Percentiles rank a stretch among this genome's conserved stretches.
Conservation (phyloP, 139 green algal species). For the Ettlia oleoabundans region DNA sequence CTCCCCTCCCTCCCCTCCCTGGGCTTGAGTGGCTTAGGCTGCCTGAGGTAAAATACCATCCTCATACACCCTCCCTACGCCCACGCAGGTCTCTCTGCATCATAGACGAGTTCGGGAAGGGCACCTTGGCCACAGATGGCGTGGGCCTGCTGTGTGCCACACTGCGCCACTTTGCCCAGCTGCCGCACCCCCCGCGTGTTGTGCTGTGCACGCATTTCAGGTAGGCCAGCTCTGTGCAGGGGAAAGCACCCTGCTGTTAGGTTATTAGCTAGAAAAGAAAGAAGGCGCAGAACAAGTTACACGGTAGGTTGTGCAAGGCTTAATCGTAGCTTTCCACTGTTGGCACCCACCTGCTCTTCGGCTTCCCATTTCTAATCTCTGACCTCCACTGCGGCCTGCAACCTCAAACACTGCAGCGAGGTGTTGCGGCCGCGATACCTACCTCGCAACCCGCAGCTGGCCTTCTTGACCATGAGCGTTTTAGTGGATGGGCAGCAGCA, state of each 20-base stretch:
- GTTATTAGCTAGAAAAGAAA: no score
- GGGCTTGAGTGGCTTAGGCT: no score
- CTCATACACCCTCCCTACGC: no score
- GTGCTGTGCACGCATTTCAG: conserved; percentile 86
- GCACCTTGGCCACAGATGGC: conserved; percentile 85
- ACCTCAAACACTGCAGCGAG: conserved; percentile 9
- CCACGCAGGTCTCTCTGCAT: conserved; percentile 78
- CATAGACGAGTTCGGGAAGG: conserved; percentile 97
- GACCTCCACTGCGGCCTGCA: neutral
- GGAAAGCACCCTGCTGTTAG: neutral
- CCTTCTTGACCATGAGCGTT: conserved; percentile 79
- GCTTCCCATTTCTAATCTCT: neutral
- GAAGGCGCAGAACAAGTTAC: no score
- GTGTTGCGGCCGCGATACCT: conserved; percentile 26
- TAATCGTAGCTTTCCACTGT: no score
- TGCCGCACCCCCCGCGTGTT: conserved; percentile 33
- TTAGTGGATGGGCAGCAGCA: conserved; percentile 28
- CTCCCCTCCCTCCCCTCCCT: no score
- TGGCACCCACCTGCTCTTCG: no score
- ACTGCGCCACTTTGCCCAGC: conserved; percentile 57
- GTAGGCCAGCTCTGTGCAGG: neutral
- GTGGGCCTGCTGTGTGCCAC: conserved; percentile 75
- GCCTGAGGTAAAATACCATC: no score
- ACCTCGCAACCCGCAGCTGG: conserved; percentile 52
- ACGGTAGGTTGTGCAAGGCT: no score